Evolutionary conservation across 108 stramenopile genomes (phyloP).

Genomic region (Nitzschia sp.): DNA sequence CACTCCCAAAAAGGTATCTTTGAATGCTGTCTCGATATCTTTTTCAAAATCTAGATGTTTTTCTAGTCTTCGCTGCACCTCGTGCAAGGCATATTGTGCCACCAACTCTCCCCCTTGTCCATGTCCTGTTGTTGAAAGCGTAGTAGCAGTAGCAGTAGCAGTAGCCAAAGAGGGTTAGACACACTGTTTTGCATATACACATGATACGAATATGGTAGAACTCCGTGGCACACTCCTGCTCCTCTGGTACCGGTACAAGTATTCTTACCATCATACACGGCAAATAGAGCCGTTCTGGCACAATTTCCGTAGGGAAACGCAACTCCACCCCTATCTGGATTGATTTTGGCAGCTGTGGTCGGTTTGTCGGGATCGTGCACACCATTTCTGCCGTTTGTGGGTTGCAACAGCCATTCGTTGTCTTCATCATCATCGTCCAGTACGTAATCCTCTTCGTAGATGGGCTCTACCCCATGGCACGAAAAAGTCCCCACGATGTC

Average conservation of each 20-base stretch:
- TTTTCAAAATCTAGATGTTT: conserved; percentile 50
- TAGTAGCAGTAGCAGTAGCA: neutral
- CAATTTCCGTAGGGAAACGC: conserved; percentile 88
- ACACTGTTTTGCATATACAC: neutral
- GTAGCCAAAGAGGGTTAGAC: neutral
- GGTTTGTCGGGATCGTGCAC: conserved; percentile 11
- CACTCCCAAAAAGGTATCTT: conserved; percentile 75
- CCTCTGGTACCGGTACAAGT: too few relatives aligned
- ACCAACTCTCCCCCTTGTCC: conserved; percentile 93
- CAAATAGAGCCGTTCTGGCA: conserved; percentile 77
- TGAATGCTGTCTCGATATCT: conserved; percentile 66
- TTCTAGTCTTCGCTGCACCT: conserved; percentile 71
- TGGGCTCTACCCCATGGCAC: conserved; percentile 97
- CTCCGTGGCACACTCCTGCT: too few relatives aligned
- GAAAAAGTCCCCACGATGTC: conserved; percentile 84
- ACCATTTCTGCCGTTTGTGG: neutral
- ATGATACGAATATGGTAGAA: neutral
- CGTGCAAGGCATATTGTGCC: conserved; percentile 86
- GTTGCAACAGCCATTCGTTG: conserved; percentile 11
- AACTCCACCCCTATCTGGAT: conserved; percentile 95
- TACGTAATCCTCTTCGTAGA: conserved; percentile 60
- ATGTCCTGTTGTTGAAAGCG: too few relatives aligned
- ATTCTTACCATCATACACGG: conserved; percentile 78
- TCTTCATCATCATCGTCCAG: conserved; percentile 47
- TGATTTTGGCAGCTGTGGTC: conserved; percentile 88